Evolutionary conservation across 208 protist genomes (phyloP), one percentile per base, ranked within the genome.

Genomic region (Acanthamoeba rhysodes): DNA sequence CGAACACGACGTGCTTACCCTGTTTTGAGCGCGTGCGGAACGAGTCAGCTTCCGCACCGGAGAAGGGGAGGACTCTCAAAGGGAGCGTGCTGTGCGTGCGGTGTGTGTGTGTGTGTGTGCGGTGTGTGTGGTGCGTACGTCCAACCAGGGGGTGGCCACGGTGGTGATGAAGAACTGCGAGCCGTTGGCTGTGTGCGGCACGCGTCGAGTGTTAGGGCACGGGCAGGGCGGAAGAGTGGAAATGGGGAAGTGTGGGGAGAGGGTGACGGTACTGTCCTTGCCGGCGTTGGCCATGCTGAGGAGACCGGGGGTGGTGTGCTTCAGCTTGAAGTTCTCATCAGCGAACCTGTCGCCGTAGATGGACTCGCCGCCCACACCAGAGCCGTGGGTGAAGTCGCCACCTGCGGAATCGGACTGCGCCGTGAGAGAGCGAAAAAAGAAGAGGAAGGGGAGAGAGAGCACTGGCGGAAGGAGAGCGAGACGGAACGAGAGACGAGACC

Each of bases 271-370:
- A 85, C 76, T 94, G 37, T 94, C 55, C 64, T 29, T 53, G 57
- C 90, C 90, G n/a, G 90, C 90, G 27, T 94, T 94, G 41, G 90
- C 99, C 99, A 99, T 99, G 12, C 99, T 99, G 7, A 99, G 98
- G 66, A 98, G 97, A 80, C 99, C 99, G 45, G 78, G 95, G 57
- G 94, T 95, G 5, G 95, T 96, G 96, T 98, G 98, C 97, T 99
- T 99, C n/a, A 98, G 98, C 37, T 98, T 98, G 95, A 99, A 99
- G 92, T 98, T 99, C 97, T 99, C 99, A 95, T 99, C 99, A 22
- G 96, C 96, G 94, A 99, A 99, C 27, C 98, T 98, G 0, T 97
- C 98, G 95, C 99, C 99, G 45, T 99, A 99, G 97, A 99, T 99
- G 66, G 98, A 99, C 94, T 99, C 98, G 34, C 99, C 99, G 90